Conservation (phyloP, 495 filamentous ascomycete genomes). For the Penicillium argentinense region DNA sequence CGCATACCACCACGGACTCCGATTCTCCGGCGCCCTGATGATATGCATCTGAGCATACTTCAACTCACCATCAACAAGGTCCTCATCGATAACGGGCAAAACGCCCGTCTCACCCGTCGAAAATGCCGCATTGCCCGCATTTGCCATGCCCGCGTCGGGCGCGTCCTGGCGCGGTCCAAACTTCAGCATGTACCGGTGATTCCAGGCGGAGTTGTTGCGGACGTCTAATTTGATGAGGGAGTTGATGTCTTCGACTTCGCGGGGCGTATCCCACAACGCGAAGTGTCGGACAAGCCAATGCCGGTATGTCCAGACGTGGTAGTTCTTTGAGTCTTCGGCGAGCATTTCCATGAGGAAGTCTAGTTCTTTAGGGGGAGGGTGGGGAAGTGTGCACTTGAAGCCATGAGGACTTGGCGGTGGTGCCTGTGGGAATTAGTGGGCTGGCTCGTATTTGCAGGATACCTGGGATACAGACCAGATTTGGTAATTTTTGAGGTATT, state of each 20-base stretch:
- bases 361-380: constrained; percentile 59
- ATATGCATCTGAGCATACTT: constrained; percentile 70
- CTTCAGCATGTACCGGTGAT: constrained; percentile 88
- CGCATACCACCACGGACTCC: constrained; percentile 90
- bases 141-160: constrained; percentile 46
- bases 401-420: constrained; percentile 82
- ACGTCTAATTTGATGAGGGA: constrained; percentile 72
- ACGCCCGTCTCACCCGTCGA: constrained; percentile 43
- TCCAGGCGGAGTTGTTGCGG: constrained; percentile 96
- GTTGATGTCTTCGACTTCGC: constrained; percentile 71
- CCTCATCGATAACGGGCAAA: constrained; percentile 51
- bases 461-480: constrained; percentile 75
- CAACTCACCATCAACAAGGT: constrained; percentile 72
- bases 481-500: constrained; percentile 95
- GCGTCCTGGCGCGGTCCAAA: constrained; percentile 58
- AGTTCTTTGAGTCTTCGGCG: constrained; percentile 87
- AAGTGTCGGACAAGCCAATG: constrained; percentile 91
- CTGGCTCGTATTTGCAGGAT: no score
- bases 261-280: constrained; percentile 60
- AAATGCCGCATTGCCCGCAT: constrained; percentile 29
- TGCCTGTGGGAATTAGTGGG: constrained; percentile 54
- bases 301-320: constrained; percentile 96
- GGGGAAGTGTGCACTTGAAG: constrained; percentile 55
- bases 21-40: constrained; percentile 82
- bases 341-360: constrained; percentile 82